Evolutionary conservation across 345 rosid genomes (phyloP).

Genomic region (Gossypium raimondii): DNA sequence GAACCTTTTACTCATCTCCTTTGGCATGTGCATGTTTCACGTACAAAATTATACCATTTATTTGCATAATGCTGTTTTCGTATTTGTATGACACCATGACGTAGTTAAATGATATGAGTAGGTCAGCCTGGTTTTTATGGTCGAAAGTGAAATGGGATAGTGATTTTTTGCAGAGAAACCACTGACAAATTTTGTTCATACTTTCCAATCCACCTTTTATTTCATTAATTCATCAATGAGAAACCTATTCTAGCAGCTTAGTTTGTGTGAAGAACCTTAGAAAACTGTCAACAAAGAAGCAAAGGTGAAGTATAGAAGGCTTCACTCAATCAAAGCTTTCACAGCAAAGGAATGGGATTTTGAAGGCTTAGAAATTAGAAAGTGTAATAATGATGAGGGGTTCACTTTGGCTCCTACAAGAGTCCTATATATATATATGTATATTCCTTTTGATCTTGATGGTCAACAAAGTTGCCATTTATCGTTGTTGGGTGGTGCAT

Average conservation of each 20-base stretch:
- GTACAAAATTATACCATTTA: background rate
- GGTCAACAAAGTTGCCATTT: conserved; percentile 29
- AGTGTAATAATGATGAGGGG: background rate
- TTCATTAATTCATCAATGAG: too few relatives aligned
- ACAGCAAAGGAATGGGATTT: too few relatives aligned
- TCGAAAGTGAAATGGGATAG: background rate
- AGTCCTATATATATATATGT: background rate
- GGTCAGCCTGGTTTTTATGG: background rate
- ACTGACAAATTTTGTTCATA: too few relatives aligned
- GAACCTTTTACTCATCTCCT: background rate
- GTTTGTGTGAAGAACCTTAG: too few relatives aligned
- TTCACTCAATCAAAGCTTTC: background rate
- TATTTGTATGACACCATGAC: background rate
- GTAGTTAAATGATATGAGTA: too few relatives aligned
- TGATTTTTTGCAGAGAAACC: background rate
- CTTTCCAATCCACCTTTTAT: too few relatives aligned
- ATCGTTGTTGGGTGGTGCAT: conserved; percentile 18
- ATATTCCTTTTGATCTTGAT: background rate
- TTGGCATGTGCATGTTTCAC: conserved; percentile 3
- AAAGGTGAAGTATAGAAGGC: background rate
- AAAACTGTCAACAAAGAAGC: too few relatives aligned
- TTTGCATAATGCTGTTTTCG: background rate
- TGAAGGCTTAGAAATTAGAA: too few relatives aligned
- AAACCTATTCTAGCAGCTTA: too few relatives aligned
- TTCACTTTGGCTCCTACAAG: background rate